Evolutionary conservation across 108 stramenopile species (phyloP).

Genomic region (Conticribra guillardii): DNA sequence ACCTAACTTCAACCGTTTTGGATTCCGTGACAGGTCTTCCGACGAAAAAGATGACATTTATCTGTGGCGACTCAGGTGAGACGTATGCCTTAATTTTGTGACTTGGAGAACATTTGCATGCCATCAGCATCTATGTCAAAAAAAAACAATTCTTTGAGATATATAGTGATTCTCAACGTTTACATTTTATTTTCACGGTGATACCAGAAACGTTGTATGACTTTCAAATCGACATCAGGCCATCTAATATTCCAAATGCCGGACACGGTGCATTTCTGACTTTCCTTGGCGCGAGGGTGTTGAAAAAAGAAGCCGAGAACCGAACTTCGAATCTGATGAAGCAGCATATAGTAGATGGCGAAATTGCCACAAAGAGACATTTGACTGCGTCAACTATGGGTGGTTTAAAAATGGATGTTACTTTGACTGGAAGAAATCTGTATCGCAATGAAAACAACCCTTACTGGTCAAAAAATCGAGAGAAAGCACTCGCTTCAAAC

Average conservation of each 20-base stretch:
- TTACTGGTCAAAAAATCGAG: slow-evolving; percentile 40
- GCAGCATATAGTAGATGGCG: slow-evolving; percentile 1
- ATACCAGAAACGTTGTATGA: slow-evolving; percentile 58
- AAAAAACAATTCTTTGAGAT: no score
- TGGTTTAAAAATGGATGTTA: slow-evolving; percentile 48
- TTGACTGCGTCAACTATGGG: slow-evolving; percentile 25
- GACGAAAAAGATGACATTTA: neutral
- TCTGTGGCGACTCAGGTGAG: neutral
- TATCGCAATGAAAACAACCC: slow-evolving; percentile 46
- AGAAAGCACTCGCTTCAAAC: neutral
- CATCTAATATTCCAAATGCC: slow-evolving; percentile 61
- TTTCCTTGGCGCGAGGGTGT: slow-evolving; percentile 62
- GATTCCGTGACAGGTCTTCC: neutral
- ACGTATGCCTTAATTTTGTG: neutral
- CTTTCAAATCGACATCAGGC: slow-evolving; percentile 49
- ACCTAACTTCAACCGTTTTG: neutral
- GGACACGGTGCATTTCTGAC: slow-evolving; percentile 78
- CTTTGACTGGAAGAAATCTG: slow-evolving; percentile 48
- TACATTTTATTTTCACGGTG: neutral
- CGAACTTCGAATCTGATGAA: slow-evolving; percentile 13
- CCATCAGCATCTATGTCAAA: no score
- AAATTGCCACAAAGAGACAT: slow-evolving; percentile 5
- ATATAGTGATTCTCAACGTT: no score
- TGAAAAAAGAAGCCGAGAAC: slow-evolving; percentile 24
- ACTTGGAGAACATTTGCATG: no score